Evolutionary conservation across 305 asterid genomes (phyloP).

Genomic region (Fraxinus floribunda): DNA sequence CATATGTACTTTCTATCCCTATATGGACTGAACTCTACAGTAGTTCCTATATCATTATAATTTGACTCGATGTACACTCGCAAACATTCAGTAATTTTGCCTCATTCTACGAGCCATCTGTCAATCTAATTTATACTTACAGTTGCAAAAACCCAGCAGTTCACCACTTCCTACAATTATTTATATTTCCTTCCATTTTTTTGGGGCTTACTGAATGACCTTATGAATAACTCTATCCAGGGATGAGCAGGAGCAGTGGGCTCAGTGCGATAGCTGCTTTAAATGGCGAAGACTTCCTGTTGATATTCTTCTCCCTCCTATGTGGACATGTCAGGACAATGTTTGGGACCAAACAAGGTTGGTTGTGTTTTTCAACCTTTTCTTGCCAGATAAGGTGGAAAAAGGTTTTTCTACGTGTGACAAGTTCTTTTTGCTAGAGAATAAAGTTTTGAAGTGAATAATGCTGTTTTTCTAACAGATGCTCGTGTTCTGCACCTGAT

Average conservation of each 20-base stretch:
- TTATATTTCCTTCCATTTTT: not conserved
- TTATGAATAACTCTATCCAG: slow-evolving; percentile 36
- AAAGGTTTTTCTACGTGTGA: not conserved
- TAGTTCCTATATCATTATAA: not conserved
- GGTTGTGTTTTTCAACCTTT: slow-evolving; percentile 14
- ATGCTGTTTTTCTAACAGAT: slow-evolving; percentile 44
- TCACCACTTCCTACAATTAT: not conserved
- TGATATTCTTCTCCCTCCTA: slow-evolving; percentile 78
- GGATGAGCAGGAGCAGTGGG: slow-evolving; percentile 83
- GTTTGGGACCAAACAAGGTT: slow-evolving; percentile 59
- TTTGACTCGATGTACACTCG: not conserved
- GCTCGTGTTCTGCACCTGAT: slow-evolving; percentile 74
- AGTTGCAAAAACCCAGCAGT: not conserved
- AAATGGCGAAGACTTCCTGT: slow-evolving; percentile 80
- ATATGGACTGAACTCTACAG: not conserved
- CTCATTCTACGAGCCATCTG: not conserved
- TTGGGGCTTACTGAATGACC: slow-evolving; percentile 11
- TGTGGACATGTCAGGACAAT: slow-evolving; percentile 82
- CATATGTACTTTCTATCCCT: not conserved
- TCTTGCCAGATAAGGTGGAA: not conserved
- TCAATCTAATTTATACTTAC: not conserved
- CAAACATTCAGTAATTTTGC: not conserved
- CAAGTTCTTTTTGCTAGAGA: not conserved
- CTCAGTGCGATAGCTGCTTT: slow-evolving; percentile 81
- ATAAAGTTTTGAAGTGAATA: slow-evolving; percentile 15